These are phyloP conservation scores for Fusarium cyanostomum DNA, from an alignment of 2,329 filamentous ascomycete species.

Conservation along the genomic window DNA sequence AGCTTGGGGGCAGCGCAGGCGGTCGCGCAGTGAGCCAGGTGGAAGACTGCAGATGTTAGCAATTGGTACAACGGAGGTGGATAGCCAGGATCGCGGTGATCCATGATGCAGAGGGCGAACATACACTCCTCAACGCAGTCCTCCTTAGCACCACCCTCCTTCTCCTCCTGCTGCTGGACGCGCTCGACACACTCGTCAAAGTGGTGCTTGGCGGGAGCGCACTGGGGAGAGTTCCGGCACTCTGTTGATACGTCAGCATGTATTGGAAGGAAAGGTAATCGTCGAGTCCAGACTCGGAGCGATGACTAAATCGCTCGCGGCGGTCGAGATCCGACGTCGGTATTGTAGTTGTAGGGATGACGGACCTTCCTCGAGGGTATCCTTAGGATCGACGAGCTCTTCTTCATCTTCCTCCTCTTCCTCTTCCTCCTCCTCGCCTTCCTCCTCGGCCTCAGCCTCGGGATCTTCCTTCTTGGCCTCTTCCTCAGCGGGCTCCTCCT, in stretches of 20 bases:
- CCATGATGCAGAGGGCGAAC: constrained; percentile 17
- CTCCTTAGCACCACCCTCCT: constrained; percentile 80
- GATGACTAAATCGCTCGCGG: constrained; percentile 34
- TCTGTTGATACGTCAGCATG: constrained; percentile 63
- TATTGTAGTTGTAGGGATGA: constrained; percentile 21
- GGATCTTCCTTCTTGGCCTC: too few relatives aligned
- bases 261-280: constrained; percentile 4
- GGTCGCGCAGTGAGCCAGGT: constrained; percentile 94
- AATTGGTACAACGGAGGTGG: neutral
- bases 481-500: constrained; percentile 47
- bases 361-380: constrained; percentile 91
- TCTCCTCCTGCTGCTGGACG: constrained; percentile 70
- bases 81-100: constrained; percentile 1
- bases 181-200: constrained; percentile 98
- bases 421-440: constrained; percentile 61
- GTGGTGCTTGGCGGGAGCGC: constrained; percentile 93
- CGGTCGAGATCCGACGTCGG: constrained; percentile 1
- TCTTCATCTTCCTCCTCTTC: constrained; percentile 82
- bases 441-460: constrained; percentile 58
- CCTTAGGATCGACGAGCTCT: constrained; percentile 88
- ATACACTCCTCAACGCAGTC: constrained; percentile 99
- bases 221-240: constrained; percentile 87
- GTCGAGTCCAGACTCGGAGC: constrained; percentile 20
- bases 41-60: constrained; percentile 77
- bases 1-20: constrained; percentile 96